Conservation (phyloP, 176 grass and related monocot species). For the Thalia dealbata region DNA sequence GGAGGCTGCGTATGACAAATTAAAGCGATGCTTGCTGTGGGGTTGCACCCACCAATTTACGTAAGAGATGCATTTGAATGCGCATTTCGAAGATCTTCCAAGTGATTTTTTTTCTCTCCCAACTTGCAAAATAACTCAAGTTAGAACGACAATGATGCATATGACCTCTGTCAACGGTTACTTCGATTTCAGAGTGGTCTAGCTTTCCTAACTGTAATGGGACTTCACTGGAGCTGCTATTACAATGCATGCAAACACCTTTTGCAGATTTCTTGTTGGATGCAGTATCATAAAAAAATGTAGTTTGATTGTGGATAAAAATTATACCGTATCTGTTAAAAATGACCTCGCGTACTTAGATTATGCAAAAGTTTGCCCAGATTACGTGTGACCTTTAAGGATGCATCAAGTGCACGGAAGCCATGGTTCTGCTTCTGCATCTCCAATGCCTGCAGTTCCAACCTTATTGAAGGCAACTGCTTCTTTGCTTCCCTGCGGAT, state of each 20-base stretch:
- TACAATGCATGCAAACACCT: neutral
- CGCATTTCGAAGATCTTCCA: slow-evolving; percentile 10
- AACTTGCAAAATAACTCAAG: neutral
- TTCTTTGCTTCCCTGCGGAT: too few relatives aligned
- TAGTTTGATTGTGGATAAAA: neutral
- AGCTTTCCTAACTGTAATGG: neutral
- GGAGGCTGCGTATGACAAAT: slow-evolving; percentile 14
- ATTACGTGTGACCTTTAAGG: too few relatives aligned
- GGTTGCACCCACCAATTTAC: slow-evolving; percentile 12
- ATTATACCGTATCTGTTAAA: neutral
- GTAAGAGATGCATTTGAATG: slow-evolving; percentile 19
- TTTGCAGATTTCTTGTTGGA: neutral
- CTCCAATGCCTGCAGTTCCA: too few relatives aligned
- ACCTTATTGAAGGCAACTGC: too few relatives aligned
- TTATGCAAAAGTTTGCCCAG: too few relatives aligned
- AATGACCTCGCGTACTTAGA: too few relatives aligned
- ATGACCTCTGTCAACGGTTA: neutral
- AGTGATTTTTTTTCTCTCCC: too few relatives aligned
- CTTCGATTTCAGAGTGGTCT: neutral
- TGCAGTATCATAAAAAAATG: too few relatives aligned
- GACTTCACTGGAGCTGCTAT: neutral
- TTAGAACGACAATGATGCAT: neutral
- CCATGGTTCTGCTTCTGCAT: too few relatives aligned
- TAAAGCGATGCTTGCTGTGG: slow-evolving; percentile 15
- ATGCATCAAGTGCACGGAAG: too few relatives aligned